A percentile compares a stretch with the other conserved stretches of the same genome.
These are phyloP conservation scores for Linaria vulgaris DNA, from an alignment of 257 asterid species.

Conservation along the genomic window DNA sequence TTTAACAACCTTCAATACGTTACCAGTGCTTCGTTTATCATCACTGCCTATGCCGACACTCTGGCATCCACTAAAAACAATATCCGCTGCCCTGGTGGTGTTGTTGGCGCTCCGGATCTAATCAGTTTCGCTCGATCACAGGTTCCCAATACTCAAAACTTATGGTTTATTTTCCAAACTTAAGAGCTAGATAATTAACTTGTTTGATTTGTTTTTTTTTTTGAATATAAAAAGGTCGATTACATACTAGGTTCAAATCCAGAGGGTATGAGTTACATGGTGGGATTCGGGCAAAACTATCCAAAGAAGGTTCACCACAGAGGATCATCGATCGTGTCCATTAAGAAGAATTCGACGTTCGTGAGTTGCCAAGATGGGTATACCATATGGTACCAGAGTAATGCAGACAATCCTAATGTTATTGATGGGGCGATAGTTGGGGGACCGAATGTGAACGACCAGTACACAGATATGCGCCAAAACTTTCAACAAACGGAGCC, in stretches of 20 bases:
- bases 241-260: slow-evolving; percentile 61
- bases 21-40: slow-evolving; percentile 39
- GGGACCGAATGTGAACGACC: slow-evolving; percentile 51
- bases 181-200: no score
- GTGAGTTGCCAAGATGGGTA: slow-evolving; percentile 53
- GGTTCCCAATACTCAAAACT: slow-evolving; percentile 39
- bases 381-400: slow-evolving; percentile 36
- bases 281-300: slow-evolving; percentile 56
- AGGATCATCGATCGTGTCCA: slow-evolving; percentile 65
- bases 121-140: slow-evolving; percentile 39
- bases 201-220: no score
- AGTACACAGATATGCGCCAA: slow-evolving; percentile 37
- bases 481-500: slow-evolving; percentile 54
- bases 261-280: slow-evolving; percentile 57
- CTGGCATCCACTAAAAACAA: slow-evolving; percentile 24
- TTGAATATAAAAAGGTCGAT: slow-evolving; percentile 45
- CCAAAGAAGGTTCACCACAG: slow-evolving; percentile 57
- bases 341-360: slow-evolving; percentile 22
- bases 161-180: no score
- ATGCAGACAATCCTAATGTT: slow-evolving; percentile 55
- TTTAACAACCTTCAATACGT: slow-evolving; percentile 66
- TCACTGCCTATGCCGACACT: slow-evolving; percentile 41
- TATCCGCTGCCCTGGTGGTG: slow-evolving; percentile 37
- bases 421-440: slow-evolving; percentile 66
- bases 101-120: slow-evolving; percentile 29